Percentiles rank a stretch among this genome's conserved stretches.
These are phyloP conservation scores for Sanghuangporus sanghuang DNA, from an alignment of 1,284 basidiomycete genomes.

Conservation along the genomic window DNA sequence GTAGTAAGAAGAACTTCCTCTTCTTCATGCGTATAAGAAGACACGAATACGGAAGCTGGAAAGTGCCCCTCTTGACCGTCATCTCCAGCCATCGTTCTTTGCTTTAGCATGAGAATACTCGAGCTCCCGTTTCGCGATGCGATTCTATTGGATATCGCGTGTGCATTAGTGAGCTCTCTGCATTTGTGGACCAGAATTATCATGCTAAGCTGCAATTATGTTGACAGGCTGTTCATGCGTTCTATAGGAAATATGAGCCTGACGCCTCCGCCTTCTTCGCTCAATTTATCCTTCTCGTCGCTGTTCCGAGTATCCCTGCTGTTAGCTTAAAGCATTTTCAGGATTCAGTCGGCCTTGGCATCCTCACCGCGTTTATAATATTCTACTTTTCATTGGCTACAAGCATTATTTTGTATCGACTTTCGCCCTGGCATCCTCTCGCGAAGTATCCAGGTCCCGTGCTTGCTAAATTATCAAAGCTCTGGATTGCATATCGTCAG, in stretches of 20 bases:
- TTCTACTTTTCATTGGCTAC: conserved; percentile 17
- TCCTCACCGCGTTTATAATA: conserved; percentile 16
- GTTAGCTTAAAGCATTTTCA: conserved; percentile 7
- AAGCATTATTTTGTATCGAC: conserved; percentile 19
- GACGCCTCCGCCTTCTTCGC: background rate
- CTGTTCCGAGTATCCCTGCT: background rate
- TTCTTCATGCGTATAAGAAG: no score
- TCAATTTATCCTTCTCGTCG: conserved; percentile 1
- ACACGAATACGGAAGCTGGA: background rate
- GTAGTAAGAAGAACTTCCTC: no score
- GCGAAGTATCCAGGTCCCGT: conserved; percentile 23
- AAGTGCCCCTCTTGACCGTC: background rate
- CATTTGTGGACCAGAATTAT: background rate
- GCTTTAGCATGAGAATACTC: background rate
- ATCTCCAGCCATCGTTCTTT: background rate
- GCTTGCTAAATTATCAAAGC: conserved; percentile 19
- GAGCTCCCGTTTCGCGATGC: background rate
- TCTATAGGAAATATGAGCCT: conserved; percentile 8
- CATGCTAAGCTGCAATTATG: no score
- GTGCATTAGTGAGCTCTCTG: background rate
- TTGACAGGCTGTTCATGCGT: conserved; percentile 2
- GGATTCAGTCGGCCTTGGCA: conserved; percentile 20
- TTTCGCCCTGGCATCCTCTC: conserved; percentile 25
- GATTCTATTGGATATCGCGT: background rate
- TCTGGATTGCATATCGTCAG: conserved; percentile 16